phyloP scores from a whole-genome alignment of 768 basidiomycete species.

The Gymnopilus junonius region DNA sequence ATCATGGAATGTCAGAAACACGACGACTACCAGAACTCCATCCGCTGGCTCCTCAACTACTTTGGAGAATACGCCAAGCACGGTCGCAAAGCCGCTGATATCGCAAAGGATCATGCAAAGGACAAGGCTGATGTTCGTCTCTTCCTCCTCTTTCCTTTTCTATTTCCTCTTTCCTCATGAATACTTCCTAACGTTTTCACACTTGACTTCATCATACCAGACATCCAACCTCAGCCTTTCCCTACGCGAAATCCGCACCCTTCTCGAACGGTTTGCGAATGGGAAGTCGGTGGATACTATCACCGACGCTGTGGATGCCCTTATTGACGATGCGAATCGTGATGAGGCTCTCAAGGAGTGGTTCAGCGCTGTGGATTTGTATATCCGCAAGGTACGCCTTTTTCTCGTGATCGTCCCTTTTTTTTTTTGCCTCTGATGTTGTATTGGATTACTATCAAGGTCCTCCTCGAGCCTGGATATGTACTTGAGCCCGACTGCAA shows the following conservation, averaged over 20 bases:
- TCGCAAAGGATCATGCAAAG: constrained; percentile 23
- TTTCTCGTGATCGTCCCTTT: no score
- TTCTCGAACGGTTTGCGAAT: constrained; percentile 93
- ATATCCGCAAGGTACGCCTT: constrained; percentile 60
- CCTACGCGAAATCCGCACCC: constrained; percentile 67
- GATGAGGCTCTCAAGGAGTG: constrained; percentile 79
- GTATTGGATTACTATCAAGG: constrained; percentile 33
- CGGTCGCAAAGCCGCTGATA: constrained; percentile 36
- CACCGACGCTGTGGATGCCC: constrained; percentile 67
- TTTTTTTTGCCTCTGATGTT: neutral
- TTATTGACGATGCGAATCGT: constrained; percentile 74
- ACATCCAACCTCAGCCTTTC: constrained; percentile 63
- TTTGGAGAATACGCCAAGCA: constrained; percentile 66
- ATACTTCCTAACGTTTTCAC: no score
- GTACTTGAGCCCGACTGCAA: constrained; percentile 81
- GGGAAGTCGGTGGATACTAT: constrained; percentile 67
- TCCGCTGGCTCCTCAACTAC: constrained; percentile 72
- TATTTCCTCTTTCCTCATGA: no score
- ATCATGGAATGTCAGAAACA: constrained; percentile 94
- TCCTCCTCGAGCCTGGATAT: constrained; percentile 82
- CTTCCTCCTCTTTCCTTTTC: neutral
- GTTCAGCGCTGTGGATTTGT: constrained; percentile 67
- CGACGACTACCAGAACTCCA: constrained; percentile 82
- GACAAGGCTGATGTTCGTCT: constrained; percentile 31
- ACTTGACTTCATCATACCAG: no score